Evolutionary conservation across 768 basidiomycete species (phyloP).

Genomic region (Mycena latifolia): DNA sequence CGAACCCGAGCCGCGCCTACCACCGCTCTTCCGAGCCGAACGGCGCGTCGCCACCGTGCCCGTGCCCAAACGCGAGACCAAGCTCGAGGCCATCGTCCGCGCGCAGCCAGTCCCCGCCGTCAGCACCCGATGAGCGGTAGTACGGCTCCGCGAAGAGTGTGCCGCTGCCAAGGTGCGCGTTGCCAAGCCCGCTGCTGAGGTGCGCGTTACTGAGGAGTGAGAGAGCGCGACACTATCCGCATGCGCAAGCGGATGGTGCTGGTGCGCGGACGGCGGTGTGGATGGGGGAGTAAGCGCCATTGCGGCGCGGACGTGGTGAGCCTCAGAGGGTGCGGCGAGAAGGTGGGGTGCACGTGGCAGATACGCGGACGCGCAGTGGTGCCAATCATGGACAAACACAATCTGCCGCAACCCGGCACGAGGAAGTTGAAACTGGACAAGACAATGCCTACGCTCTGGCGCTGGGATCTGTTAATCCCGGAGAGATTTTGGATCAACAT

Average conservation of each 20-base stretch:
- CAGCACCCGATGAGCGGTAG: slow-evolving; percentile 3
- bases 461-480: no score
- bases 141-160: slow-evolving; percentile 19
- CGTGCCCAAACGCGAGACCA: slow-evolving; percentile 6
- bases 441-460: no score
- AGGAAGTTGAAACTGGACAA: no score
- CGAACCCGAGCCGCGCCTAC: not conserved
- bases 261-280: slow-evolving; percentile 15
- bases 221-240: no score
- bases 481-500: no score
- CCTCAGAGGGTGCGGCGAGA: no score
- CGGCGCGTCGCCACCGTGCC: not conserved
- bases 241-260: not conserved
- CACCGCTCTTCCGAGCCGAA: not conserved
- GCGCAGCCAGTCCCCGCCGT: slow-evolving; percentile 34
- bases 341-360: no score
- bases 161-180: not conserved
- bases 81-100: slow-evolving; percentile 30
- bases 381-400: no score
- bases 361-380: no score
- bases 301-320: not conserved
- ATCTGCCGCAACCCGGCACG: no score
- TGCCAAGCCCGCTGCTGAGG: not conserved
- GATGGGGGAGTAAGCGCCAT: slow-evolving; percentile 27
- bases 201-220: no score